A percentile compares a stretch with the other conserved stretches of the same genome.
These are phyloP conservation scores for Xylaria flabelliformis DNA, from an alignment of 495 filamentous ascomycete species.

Conservation along the genomic window DNA sequence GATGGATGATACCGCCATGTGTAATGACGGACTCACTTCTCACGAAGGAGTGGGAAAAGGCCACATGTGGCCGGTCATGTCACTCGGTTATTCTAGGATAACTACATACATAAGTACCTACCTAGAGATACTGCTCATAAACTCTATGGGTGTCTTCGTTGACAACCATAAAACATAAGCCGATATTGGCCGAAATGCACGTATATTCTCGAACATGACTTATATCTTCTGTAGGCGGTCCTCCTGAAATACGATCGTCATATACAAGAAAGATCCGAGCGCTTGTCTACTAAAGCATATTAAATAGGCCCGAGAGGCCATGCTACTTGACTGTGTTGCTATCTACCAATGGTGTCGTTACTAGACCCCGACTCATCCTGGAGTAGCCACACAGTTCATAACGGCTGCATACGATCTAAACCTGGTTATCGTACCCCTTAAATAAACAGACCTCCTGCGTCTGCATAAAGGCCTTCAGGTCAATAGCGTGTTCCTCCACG, in stretches of 20 bases:
- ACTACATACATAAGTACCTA: no score
- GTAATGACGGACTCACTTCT: neutral
- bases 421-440: neutral
- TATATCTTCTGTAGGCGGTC: neutral
- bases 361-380: conserved; percentile 5
- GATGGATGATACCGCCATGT: neutral
- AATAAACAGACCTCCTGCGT: conserved; percentile 8
- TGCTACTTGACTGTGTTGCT: neutral
- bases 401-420: conserved; percentile 20
- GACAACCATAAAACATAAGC: neutral
- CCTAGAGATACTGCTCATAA: conserved; percentile 3
- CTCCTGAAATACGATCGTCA: conserved; percentile 7
- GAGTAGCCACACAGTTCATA: conserved; percentile 9
- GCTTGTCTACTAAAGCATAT: neutral
- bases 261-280: neutral
- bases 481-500: neutral
- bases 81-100: conserved; percentile 20
- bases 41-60: neutral
- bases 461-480: neutral
- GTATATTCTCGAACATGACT: neutral
- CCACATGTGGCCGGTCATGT: neutral
- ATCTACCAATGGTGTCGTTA: conserved; percentile 12
- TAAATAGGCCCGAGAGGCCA: neutral
- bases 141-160: neutral
- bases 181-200: conserved; percentile 20